Conservation (phyloP, 306 rosid genomes). For the Argentina anserina region DNA sequence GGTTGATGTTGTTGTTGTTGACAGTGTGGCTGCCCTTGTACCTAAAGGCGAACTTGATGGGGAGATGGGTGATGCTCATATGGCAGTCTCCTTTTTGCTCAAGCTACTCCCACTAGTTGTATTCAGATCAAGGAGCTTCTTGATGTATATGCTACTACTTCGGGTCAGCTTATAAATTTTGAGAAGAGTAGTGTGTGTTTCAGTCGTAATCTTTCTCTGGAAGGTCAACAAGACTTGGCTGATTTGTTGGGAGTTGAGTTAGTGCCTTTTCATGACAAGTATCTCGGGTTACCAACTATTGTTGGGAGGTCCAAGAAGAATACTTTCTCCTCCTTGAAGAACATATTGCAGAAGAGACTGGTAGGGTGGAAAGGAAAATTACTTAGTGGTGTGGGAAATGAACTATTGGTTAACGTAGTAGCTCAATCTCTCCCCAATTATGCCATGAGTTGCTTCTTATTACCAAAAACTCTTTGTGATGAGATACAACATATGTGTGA, state of each 20-base stretch:
- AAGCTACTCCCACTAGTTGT: no score
- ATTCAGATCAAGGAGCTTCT: no score
- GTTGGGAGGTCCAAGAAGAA: not conserved
- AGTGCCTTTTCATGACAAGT: not conserved
- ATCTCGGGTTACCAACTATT: not conserved
- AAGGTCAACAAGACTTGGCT: not conserved
- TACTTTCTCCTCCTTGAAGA: not conserved
- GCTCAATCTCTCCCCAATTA: not conserved
- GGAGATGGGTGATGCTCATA: constrained; percentile 90
- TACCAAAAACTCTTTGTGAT: not conserved
- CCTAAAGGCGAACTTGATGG: constrained; percentile 96
- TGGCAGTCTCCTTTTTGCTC: constrained; percentile 33
- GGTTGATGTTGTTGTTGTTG: constrained; percentile 91
- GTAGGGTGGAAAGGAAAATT: not conserved
- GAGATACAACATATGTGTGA: not conserved
- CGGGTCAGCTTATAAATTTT: no score
- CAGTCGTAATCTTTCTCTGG: no score
- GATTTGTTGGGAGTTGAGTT: not conserved
- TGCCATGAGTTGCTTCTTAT: not conserved
- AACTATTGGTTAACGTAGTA: not conserved
- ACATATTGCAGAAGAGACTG: not conserved
- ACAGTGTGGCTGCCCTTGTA: constrained; percentile 94
- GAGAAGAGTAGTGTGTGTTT: no score
- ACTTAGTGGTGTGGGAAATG: not conserved
- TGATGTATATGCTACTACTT: no score